phyloP scores from a whole-genome alignment of 257 asterid genomes.

The Gynochthodes officinalis region DNA sequence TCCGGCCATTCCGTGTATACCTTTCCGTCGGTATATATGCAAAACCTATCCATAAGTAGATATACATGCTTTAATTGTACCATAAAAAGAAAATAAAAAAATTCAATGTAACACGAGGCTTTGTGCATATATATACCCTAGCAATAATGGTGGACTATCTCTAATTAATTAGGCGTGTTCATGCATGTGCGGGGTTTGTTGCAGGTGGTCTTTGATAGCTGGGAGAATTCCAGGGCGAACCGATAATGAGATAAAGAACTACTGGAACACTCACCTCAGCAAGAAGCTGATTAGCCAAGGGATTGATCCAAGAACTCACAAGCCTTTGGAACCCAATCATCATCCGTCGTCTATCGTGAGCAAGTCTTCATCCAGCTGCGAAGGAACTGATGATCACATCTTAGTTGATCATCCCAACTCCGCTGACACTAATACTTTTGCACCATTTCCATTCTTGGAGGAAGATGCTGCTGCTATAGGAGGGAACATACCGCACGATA shows the following conservation, averaged over 20 bases:
- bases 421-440: not conserved
- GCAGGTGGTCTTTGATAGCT: conserved; percentile 77
- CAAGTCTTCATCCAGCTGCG: conserved; percentile 4
- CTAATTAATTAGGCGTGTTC: too few relatives aligned
- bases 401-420: not conserved
- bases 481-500: not conserved
- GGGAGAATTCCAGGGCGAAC: conserved; percentile 79
- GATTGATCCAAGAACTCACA: conserved; percentile 74
- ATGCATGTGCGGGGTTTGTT: too few relatives aligned
- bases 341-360: conserved; percentile 2
- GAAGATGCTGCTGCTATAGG: not conserved
- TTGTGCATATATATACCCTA: too few relatives aligned
- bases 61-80: too few relatives aligned
- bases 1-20: too few relatives aligned
- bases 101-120: too few relatives aligned
- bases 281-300: conserved; percentile 70
- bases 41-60: too few relatives aligned
- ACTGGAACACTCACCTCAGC: conserved; percentile 71
- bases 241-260: conserved; percentile 67
- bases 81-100: too few relatives aligned
- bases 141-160: too few relatives aligned
- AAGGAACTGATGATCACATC: not conserved
- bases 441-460: not conserved
- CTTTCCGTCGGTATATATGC: too few relatives aligned
- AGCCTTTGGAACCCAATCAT: conserved; percentile 32